Conservation (phyloP, 257 asterid species). For the Primulina huaijiensis region DNA sequence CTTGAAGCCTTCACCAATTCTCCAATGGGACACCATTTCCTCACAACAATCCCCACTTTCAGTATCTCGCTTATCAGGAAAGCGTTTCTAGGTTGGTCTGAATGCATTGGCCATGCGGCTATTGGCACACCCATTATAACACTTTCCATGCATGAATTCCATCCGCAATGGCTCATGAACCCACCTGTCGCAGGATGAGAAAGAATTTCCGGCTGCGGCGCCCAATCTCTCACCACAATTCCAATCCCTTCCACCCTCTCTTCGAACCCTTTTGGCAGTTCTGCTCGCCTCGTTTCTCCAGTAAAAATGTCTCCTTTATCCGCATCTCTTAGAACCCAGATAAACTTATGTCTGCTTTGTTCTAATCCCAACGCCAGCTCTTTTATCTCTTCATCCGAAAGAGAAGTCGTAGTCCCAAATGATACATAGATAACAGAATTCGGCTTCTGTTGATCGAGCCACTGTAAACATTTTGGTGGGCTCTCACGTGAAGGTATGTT, state of each 20-base stretch:
- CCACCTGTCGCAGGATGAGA: conserved; percentile 39
- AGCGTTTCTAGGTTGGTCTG: conserved; percentile 42
- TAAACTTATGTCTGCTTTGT: conserved; percentile 39
- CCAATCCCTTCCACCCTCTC: conserved; percentile 32
- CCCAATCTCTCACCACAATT: conserved; percentile 43
- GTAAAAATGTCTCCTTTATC: conserved; percentile 35
- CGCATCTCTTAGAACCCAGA: conserved; percentile 48
- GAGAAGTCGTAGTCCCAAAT: conserved; percentile 38
- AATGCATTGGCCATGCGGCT: conserved; percentile 53
- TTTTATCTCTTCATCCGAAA: conserved; percentile 33
- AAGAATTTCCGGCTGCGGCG: conserved; percentile 43
- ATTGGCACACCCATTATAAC: conserved; percentile 38
- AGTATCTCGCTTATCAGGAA: conserved; percentile 24
- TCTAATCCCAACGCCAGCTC: conserved; percentile 41
- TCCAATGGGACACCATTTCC: conserved; percentile 32
- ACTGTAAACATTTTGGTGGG: conserved; percentile 30
- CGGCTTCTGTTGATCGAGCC: conserved; percentile 41
- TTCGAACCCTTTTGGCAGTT: conserved; percentile 35
- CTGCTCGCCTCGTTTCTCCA: conserved; percentile 8
- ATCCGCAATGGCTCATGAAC: conserved; percentile 45
- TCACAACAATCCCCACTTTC: conserved; percentile 33
- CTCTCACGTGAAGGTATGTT: neutral
- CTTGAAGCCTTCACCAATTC: conserved; percentile 32
- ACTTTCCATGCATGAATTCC: conserved; percentile 46
- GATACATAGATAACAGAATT: conserved; percentile 41